These are phyloP conservation scores for Talaromyces sp. DNA, from an alignment of 2,329 filamentous ascomycete genomes.

Conservation along the genomic window DNA sequence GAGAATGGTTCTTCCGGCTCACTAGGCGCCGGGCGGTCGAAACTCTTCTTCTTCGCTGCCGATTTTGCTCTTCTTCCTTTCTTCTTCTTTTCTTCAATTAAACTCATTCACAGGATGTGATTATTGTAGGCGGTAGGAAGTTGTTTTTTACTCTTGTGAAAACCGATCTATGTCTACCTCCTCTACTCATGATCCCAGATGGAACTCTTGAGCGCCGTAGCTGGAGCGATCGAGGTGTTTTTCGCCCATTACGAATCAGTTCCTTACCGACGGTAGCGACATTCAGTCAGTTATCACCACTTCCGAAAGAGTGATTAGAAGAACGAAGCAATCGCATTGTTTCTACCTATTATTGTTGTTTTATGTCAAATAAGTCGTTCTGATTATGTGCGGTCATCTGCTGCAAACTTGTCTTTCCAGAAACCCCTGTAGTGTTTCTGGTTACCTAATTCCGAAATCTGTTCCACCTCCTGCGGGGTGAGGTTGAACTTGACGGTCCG, in stretches of 20 bases:
- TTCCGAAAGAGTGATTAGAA: not conserved
- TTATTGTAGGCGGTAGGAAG: slow-evolving; percentile 60
- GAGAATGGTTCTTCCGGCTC: slow-evolving; percentile 28
- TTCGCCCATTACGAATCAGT: slow-evolving; percentile 52
- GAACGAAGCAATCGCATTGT: not conserved
- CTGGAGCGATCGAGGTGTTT: slow-evolving; percentile 57
- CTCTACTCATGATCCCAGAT: slow-evolving; percentile 62
- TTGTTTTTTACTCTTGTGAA: slow-evolving; percentile 17
- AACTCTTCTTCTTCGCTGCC: slow-evolving; percentile 19
- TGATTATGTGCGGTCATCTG: slow-evolving; percentile 37
- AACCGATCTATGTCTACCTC: slow-evolving; percentile 45
- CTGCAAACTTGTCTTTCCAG: slow-evolving; percentile 47
- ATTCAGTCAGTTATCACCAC: slow-evolving; percentile 28
- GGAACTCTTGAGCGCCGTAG: slow-evolving; percentile 53
- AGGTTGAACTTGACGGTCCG: slow-evolving; percentile 53
- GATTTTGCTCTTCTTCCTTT: slow-evolving; percentile 29
- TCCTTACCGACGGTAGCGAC: slow-evolving; percentile 65
- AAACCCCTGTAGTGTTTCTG: slow-evolving; percentile 50
- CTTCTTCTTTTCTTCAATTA: slow-evolving; percentile 36
- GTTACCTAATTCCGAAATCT: slow-evolving; percentile 46
- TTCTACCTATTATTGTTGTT: not conserved
- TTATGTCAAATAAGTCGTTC: not conserved
- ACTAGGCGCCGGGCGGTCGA: slow-evolving; percentile 9
- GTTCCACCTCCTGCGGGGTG: slow-evolving; percentile 53
- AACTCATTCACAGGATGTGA: slow-evolving; percentile 57